phyloP scores from a whole-genome alignment of 2,329 filamentous ascomycete genomes.

The Lasiodiplodia theobromae region DNA sequence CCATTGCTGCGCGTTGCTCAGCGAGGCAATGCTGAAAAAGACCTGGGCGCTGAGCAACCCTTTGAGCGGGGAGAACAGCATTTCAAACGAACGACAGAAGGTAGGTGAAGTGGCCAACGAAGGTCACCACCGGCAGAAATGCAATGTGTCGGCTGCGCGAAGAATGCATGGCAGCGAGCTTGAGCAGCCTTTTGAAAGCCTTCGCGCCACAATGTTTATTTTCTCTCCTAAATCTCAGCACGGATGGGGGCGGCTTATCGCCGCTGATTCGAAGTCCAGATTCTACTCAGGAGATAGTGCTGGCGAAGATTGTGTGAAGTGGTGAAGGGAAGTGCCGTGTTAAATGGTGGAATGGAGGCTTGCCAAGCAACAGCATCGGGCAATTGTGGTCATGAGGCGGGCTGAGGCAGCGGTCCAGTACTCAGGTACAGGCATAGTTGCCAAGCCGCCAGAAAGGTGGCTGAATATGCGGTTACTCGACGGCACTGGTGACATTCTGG shows the following conservation, averaged over 20 bases:
- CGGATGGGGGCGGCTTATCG: neutral
- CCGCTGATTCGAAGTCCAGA: neutral
- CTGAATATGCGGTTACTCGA: neutral
- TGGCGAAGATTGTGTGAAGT: neutral
- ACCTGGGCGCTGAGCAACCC: constrained; percentile 2
- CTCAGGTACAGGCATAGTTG: neutral
- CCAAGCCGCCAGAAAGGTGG: neutral
- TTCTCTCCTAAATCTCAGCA: neutral
- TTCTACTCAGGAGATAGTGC: neutral
- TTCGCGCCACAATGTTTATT: neutral
- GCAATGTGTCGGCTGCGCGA: neutral
- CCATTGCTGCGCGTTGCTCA: constrained; percentile 28
- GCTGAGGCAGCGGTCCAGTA: neutral
- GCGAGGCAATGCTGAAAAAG: constrained; percentile 1
- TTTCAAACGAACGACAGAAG: neutral
- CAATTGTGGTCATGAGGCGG: neutral
- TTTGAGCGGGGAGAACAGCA: constrained; percentile 1
- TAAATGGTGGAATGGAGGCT: neutral
- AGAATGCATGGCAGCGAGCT: neutral
- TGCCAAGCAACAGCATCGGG: neutral
- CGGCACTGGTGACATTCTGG: neutral
- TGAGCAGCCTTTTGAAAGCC: neutral
- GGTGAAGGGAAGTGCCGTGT: constrained; percentile 1
- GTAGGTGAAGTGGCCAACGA: neutral
- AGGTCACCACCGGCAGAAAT: neutral